Evolutionary conservation across 164 flowering plant genomes (phyloP), one percentile per base, ranked within the genome.

Genomic region (Akebia trifoliata): DNA sequence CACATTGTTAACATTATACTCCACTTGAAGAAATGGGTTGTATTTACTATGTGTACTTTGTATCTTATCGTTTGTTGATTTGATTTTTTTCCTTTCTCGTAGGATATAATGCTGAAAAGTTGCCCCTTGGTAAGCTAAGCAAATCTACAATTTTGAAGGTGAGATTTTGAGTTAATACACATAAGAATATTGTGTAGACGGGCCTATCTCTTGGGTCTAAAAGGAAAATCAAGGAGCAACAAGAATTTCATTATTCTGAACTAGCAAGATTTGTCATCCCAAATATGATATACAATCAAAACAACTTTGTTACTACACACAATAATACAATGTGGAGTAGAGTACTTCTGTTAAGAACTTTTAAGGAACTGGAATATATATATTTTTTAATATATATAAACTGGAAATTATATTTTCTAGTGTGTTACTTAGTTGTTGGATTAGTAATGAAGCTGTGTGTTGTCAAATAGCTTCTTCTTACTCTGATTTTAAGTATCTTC

Each of bases 101-200:
- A 91, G 96, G 96, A 50, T 92, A 92, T 69, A 84, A 89, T 74
- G 98, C 96, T 66, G 86, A 92, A 53, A 91, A 85, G 62, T 57
- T 92, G 77, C 98, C 98, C 4, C 86, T 92, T 63, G 98, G 98
- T 15, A 92, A 89, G 71, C 80, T 92, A 53, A 92, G 98, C 83
- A 85, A 83, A 65, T 70, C 91, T 48, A 92, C 96, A 59, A 89
- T 92, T 69, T 68, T 78, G 58, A 86, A 85, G 98, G 96, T 80
- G 59, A 62, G 62, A 21, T 25, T 11, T 45, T 32, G 9, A 31
- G 25, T 46, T 51, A 22, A 45, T 53, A 18, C 42, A 32, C 25
- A 12, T 34, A 25, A 18, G 1, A n/a, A n/a, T n/a, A n/a, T n/a
- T n/a, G n/a, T n/a, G n/a, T n/a, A n/a, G n/a, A n/a, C n/a, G n/a